A percentile compares a stretch with the other conserved stretches of the same genome.
phyloP scores from a whole-genome alignment of 345 rosid species.

The Eutrema heterophyllum region DNA sequence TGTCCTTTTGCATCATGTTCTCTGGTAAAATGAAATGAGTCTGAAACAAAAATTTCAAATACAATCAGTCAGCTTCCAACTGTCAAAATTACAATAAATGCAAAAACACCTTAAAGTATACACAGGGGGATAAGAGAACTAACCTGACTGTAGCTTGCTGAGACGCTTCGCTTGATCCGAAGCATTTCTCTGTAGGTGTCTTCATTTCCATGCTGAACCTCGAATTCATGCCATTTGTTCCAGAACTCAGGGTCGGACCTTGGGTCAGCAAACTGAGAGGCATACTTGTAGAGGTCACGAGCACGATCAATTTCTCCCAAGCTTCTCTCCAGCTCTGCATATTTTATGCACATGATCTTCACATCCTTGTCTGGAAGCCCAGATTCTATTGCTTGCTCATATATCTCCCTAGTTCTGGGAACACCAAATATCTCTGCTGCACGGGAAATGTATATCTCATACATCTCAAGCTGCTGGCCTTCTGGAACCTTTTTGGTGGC shows the following conservation, averaged over 20 bases:
- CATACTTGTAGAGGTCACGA: constrained; percentile 68
- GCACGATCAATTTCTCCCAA: constrained; percentile 94
- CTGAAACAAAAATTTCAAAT: constrained; percentile 35
- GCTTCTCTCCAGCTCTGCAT: constrained; percentile 88
- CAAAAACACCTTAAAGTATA: not conserved
- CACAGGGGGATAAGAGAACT: not conserved
- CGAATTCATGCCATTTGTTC: constrained; percentile 92
- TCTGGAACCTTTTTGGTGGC: constrained; percentile 91
- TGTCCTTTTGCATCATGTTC: constrained; percentile 90
- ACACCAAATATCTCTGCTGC: constrained; percentile 96
- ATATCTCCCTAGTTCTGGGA: constrained; percentile 90
- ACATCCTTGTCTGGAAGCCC: constrained; percentile 97
- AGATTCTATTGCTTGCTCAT: constrained; percentile 91
- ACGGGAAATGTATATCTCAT: constrained; percentile 85
- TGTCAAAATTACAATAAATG: not conserved
- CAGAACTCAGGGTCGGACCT: constrained; percentile 84
- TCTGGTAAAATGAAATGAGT: constrained; percentile 86
- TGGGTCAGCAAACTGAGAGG: constrained; percentile 94
- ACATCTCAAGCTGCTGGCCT: constrained; percentile 80
- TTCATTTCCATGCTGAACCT: constrained; percentile 92
- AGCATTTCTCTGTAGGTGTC: constrained; percentile 97
- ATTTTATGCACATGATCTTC: constrained; percentile 84
- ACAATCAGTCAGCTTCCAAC: constrained; percentile 1
- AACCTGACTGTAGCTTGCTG: constrained; percentile 96
- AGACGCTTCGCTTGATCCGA: constrained; percentile 80